Base-by-base conservation (phyloP, 2,329 filamentous ascomycete genomes). In the Diplodia seriata region DNA sequence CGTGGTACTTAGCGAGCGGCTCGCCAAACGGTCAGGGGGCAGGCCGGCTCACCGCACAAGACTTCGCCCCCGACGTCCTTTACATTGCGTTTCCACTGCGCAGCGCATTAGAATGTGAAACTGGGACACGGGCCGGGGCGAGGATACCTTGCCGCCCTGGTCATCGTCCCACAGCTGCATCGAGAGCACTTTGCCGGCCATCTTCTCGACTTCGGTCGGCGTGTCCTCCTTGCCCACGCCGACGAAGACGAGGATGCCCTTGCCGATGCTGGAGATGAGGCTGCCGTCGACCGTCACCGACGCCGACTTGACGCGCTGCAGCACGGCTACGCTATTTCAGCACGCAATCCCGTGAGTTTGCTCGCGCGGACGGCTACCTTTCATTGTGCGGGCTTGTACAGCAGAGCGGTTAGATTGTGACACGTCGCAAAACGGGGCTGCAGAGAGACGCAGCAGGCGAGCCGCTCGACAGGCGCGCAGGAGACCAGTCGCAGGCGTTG, bases 241-340 rank as follows among this genome's bases (percentile, higher is more conserved):
- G 26, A 94, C 94, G 77, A 99, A 91, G 38, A 98, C 93, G 7
- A 99, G 85, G 53, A 99, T 82, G 36, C 95, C 95, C 79, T 90
- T 92, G 69, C 93, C 92, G 74, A 99, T 98, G 3, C 91, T 91
- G 1, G 95, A 98, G 55, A 99, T 87, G 36, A 97, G 82, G 77
- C 97, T 86, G 76, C 92, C 91, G 76, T 99, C 94, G 64, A 99
- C 94, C 1, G 93, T 95, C 74, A 99, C 95, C 8, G 94, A 97
- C 69, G 94, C 94, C 53, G 94, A 98, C 69, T 97, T 88, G 63
- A 99, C 95, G 72, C 95, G 88, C 81, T 99, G 95, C 65, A 98
- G 83, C 69, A 99, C 92, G 66, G 93, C 95, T 97, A 75, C 65
- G 69, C 69, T 69, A 73, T 68, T 40, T 65, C 38, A 64, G 56